phyloP scores from a whole-genome alignment of 2,329 filamentous ascomycete species.

The Furcasterigmium sp. region DNA sequence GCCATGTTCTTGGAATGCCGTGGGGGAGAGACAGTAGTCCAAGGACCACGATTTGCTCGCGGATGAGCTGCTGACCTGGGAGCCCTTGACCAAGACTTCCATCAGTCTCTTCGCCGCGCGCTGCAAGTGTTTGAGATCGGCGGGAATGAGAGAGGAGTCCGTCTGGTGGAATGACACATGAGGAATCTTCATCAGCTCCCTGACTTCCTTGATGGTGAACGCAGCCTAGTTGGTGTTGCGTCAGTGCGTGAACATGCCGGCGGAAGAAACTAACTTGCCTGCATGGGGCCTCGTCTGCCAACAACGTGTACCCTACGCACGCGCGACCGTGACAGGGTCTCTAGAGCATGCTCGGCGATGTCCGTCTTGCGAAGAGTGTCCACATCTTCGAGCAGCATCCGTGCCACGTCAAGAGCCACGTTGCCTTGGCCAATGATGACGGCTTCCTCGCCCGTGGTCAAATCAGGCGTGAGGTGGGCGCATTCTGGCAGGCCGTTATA shows the following conservation, averaged over 20 bases:
- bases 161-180: conserved; percentile 68
- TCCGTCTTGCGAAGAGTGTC: conserved; percentile 75
- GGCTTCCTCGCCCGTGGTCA: conserved; percentile 72
- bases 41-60: conserved; percentile 72
- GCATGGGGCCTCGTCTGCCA: conserved; percentile 81
- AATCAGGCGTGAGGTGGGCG: conserved; percentile 63
- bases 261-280: conserved; percentile 44
- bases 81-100: conserved; percentile 76
- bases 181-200: conserved; percentile 78
- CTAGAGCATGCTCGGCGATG: conserved; percentile 79
- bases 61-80: conserved; percentile 39
- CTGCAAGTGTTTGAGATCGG: conserved; percentile 63
- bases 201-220: conserved; percentile 91
- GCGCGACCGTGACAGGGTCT: conserved; percentile 64
- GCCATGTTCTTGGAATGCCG: conserved; percentile 53
- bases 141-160: conserved; percentile 60
- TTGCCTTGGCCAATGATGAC: conserved; percentile 93
- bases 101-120: conserved; percentile 72
- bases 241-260: background rate
- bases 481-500: conserved; percentile 94
- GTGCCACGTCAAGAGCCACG: conserved; percentile 88
- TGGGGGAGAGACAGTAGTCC: conserved; percentile 78
- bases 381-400: conserved; percentile 75
- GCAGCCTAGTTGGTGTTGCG: conserved; percentile 56
- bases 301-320: conserved; percentile 82